A percentile compares a stretch with the other conserved stretches of the same genome.
Conservation (phyloP, 805 yeast species). For the Grigorovia transvaalensis region DNA sequence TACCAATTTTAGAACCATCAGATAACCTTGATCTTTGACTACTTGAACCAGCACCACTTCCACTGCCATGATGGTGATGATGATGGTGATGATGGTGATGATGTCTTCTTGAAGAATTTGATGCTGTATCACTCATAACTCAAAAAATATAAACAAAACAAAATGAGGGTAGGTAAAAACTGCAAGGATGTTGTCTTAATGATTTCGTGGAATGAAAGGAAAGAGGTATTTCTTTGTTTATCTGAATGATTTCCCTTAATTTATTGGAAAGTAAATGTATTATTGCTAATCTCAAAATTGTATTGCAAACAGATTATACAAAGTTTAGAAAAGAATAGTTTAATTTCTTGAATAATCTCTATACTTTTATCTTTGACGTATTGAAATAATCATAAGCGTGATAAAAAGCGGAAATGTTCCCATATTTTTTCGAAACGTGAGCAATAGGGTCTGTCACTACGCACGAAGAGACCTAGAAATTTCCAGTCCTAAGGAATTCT, state of each 20-base stretch:
- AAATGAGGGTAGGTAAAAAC: too few relatives aligned
- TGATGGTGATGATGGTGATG: slow-evolving; percentile 11
- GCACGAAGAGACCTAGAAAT: background rate
- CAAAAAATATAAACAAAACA: too few relatives aligned
- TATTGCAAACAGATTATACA: too few relatives aligned
- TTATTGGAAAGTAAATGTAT: too few relatives aligned
- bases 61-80: slow-evolving; percentile 18
- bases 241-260: too few relatives aligned
- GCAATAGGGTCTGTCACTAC: background rate
- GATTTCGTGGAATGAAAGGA: too few relatives aligned
- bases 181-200: too few relatives aligned
- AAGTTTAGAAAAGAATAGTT: too few relatives aligned
- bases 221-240: too few relatives aligned
- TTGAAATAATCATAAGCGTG: background rate
- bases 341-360: too few relatives aligned
- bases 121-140: slow-evolving; percentile 1
- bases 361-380: too few relatives aligned
- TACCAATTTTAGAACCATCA: slow-evolving; percentile 57
- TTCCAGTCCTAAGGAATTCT: background rate
- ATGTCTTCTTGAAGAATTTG: slow-evolving; percentile 1
- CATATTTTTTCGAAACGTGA: background rate
- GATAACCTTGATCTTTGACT: slow-evolving; percentile 12
- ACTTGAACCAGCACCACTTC: slow-evolving; percentile 6
- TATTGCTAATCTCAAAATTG: too few relatives aligned
- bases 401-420: background rate